Evolutionary conservation across 345 rosid genomes (phyloP), one percentile per base, ranked within the genome.

Genomic region (Acer saccharum): DNA sequence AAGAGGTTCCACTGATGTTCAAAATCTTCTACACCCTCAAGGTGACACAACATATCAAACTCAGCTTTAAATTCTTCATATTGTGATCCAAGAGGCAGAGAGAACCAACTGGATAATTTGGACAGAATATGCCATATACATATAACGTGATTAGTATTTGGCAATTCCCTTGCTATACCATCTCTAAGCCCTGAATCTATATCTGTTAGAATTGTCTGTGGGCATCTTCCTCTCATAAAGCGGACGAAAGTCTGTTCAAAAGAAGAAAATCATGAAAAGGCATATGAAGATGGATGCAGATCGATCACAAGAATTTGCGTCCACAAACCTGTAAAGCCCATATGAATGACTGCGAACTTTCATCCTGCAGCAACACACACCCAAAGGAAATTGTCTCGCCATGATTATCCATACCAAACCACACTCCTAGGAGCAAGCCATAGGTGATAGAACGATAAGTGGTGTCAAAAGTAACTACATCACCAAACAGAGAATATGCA

Each of bases 261-360:
- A 84, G 78, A 83, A 87, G 77, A 84, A 80, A 71, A 71, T 71
- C 67, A 77, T 50, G 73, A 85, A 81, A 60, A 80, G 71, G 80
- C 62, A 81, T 46, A 79, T 41, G 68, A 79, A 48, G 78, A 84
- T 43, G 68, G 68, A 68, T 64, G 82, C 76, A 80, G 81, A 81
- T 25, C 62, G 78, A 72, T 78, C 67, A 87, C 73, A 82, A 77
- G 41, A 68, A 83, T 81, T 29, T 83, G 75, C 11, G 71, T 77
- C 79, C 83, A 88, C 94, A 71, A 90, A 94, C 98, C 98, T 95
- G 98, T 83, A 93, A 81, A 76, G 98, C 99, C 97, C 99, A 95
- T 50, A 89, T 35, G 44, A 92, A 92, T n/a, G 99, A 90, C 72
- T 77, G 77, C 41, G 79, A 82, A 70, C 79, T 91, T 80, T 93